These are phyloP conservation scores for Panellus pusillus DNA, from an alignment of 768 basidiomycete genomes.

Conservation along the genomic window DNA sequence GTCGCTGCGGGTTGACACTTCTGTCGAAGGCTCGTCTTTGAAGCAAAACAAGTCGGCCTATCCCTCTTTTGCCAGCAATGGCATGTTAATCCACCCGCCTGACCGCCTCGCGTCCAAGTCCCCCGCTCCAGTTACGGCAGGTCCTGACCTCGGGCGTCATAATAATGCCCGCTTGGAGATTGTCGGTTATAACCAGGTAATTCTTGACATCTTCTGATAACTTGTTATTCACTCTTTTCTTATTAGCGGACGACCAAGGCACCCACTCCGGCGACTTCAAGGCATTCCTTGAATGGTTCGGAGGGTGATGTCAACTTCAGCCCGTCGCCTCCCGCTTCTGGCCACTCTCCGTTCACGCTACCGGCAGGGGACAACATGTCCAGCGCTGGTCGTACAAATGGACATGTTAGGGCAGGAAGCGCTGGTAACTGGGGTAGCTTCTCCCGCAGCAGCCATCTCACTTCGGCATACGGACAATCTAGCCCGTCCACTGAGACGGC, in stretches of 20 bases:
- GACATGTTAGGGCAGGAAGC: slow-evolving; percentile 77
- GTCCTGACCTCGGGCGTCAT: slow-evolving; percentile 81
- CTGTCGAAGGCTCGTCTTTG: slow-evolving; percentile 54
- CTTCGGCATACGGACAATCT: slow-evolving; percentile 54
- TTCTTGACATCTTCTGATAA: slow-evolving; percentile 14
- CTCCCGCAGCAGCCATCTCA: slow-evolving; percentile 52
- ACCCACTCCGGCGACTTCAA: slow-evolving; percentile 45
- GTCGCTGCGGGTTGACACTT: slow-evolving; percentile 73
- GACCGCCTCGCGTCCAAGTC: slow-evolving; percentile 65
- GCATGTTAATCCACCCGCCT: slow-evolving; percentile 55
- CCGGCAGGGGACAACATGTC: slow-evolving; percentile 44
- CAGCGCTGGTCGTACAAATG: slow-evolving; percentile 46
- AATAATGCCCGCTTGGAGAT: slow-evolving; percentile 70
- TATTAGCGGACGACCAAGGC: slow-evolving; percentile 50
- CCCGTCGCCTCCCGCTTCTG: slow-evolving; percentile 53
- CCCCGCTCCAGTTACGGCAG: slow-evolving; percentile 81
- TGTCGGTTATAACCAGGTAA: slow-evolving; percentile 69
- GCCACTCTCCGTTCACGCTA: slow-evolving; percentile 43
- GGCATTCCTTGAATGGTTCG: slow-evolving; percentile 76
- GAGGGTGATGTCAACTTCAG: slow-evolving; percentile 63
- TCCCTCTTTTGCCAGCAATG: slow-evolving; percentile 64
- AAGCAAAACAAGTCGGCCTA: slow-evolving; percentile 88
- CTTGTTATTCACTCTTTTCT: slow-evolving; percentile 18
- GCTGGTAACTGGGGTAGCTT: slow-evolving; percentile 78
- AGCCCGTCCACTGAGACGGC: slow-evolving; percentile 60